Conservation (phyloP, 768 basidiomycete species). For the Hysterangium stoloniferum region DNA sequence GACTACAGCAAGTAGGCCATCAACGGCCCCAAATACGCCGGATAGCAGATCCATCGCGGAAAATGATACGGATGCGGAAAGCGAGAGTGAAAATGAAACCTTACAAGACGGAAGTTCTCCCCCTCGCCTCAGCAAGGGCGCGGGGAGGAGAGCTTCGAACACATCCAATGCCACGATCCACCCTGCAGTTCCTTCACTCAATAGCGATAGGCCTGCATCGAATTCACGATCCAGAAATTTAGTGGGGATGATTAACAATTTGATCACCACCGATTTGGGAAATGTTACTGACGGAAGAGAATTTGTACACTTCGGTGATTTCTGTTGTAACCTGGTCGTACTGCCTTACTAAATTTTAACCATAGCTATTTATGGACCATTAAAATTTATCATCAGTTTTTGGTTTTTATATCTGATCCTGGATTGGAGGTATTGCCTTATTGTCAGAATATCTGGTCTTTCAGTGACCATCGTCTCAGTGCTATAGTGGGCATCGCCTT, state of each 20-base stretch:
- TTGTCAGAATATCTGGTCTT: background rate
- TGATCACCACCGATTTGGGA: slow-evolving; percentile 30
- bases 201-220: slow-evolving; percentile 4
- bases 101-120: slow-evolving; percentile 13
- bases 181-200: background rate
- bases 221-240: slow-evolving; percentile 22
- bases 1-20: background rate
- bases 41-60: slow-evolving; percentile 20
- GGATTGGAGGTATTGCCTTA: slow-evolving; percentile 25
- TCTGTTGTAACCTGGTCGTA: slow-evolving; percentile 17
- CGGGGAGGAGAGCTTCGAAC: slow-evolving; percentile 1
- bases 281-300: slow-evolving; percentile 28
- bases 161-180: slow-evolving; percentile 2
- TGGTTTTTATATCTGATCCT: slow-evolving; percentile 30
- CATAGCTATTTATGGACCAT: slow-evolving; percentile 7
- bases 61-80: slow-evolving; percentile 16
- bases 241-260: slow-evolving; percentile 33
- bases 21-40: background rate
- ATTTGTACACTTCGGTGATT: slow-evolving; percentile 21
- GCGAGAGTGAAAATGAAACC: slow-evolving; percentile 11
- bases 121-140: slow-evolving; percentile 7
- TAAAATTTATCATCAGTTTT: slow-evolving; percentile 25
- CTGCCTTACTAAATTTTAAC: slow-evolving; percentile 11
- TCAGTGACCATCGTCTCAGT: slow-evolving; percentile 10
- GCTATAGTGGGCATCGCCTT: slow-evolving; percentile 29